Percentiles rank a stretch among this genome's conserved stretches.
Conservation (phyloP, 805 yeast species). For the Nakazawaea anatomiae region DNA sequence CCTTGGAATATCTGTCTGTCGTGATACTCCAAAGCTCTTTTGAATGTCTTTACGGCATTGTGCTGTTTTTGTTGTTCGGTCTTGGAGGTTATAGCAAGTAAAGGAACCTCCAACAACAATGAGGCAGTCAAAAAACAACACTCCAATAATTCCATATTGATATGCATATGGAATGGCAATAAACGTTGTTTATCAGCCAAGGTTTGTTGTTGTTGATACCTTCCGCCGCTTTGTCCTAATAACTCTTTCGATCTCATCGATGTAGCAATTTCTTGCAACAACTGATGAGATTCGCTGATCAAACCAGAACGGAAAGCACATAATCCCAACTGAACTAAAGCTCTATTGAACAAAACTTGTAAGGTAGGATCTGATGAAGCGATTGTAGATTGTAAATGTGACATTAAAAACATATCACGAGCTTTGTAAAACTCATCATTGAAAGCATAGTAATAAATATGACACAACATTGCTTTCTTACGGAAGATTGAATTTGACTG, state of each 20-base stretch:
- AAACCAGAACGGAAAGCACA: conserved; percentile 91
- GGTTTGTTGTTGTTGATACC: conserved; percentile 45
- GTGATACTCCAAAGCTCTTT: conserved; percentile 85
- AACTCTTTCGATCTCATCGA: conserved; percentile 85
- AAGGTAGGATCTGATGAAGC: conserved; percentile 79
- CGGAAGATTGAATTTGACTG: conserved; percentile 66
- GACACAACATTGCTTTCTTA: conserved; percentile 77
- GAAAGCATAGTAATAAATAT: conserved; percentile 87
- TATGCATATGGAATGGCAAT: conserved; percentile 97
- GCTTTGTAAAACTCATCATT: conserved; percentile 80
- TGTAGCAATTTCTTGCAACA: conserved; percentile 81
- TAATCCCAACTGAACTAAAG: conserved; percentile 91
- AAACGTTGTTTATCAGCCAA: conserved; percentile 70
- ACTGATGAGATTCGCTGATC: conserved; percentile 80
- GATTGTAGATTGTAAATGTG: conserved; percentile 79
- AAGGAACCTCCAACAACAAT: conserved; percentile 86
- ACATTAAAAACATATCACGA: conserved; percentile 79
- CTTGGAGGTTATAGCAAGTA: conserved; percentile 68
- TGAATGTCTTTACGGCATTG: conserved; percentile 67
- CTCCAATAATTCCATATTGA: conserved; percentile 90
- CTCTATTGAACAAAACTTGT: conserved; percentile 92
- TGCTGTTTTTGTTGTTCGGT: conserved; percentile 49
- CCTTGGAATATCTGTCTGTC: conserved; percentile 95
- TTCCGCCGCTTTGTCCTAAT: conserved; percentile 83
- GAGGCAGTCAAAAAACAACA: conserved; percentile 90